phyloP scores from a whole-genome alignment of 305 asterid genomes.

The Fraxinus angustifolia region DNA sequence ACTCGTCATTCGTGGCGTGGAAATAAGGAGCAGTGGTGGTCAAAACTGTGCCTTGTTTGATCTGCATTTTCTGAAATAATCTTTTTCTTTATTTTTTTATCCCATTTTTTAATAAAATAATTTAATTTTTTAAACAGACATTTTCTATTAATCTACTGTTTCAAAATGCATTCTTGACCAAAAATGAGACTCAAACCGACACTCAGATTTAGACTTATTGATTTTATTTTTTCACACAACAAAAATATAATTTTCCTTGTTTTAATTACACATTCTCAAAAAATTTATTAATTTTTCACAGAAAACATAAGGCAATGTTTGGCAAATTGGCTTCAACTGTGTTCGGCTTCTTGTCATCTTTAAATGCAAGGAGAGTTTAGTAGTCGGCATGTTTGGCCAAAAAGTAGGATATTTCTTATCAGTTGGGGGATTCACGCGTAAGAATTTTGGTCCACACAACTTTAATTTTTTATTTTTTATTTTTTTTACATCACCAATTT shows the following conservation, averaged over 20 bases:
- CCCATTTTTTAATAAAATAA: too few species aligned
- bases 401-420: background rate
- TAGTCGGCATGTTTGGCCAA: background rate
- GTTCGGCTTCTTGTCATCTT: background rate
- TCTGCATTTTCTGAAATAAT: background rate
- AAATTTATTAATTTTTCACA: background rate
- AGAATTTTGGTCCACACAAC: background rate
- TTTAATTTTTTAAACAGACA: background rate
- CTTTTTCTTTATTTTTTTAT: background rate
- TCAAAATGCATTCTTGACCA: too few species aligned
- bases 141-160: too few species aligned
- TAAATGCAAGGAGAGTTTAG: background rate
- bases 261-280: background rate
- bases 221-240: background rate
- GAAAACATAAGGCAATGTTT: background rate
- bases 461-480: too few species aligned
- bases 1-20: conserved; percentile 45
- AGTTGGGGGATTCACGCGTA: background rate
- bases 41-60: background rate
- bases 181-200: background rate
- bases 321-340: background rate
- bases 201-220: background rate
- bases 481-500: background rate
- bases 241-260: background rate
- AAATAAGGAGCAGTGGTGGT: conserved; percentile 26